Evolutionary conservation across 768 basidiomycete species (phyloP).

Genomic region (Gymnopilus junonius): DNA sequence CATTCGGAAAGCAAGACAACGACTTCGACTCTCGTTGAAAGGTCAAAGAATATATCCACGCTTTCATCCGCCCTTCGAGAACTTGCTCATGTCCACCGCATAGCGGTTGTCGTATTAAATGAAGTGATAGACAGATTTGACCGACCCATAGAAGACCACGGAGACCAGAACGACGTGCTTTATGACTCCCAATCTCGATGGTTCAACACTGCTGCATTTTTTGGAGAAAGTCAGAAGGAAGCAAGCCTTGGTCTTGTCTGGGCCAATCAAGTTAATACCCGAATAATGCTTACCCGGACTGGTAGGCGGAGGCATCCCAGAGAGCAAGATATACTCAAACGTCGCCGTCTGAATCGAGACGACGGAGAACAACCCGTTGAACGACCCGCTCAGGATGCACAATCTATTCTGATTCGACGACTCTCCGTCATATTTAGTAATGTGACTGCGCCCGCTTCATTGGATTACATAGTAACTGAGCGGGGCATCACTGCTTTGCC

Average conservation of each 20-base stretch:
- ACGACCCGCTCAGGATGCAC: conserved; percentile 35
- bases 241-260: conserved; percentile 88
- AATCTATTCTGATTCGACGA: conserved; percentile 64
- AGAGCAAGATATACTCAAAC: conserved; percentile 33
- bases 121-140: conserved; percentile 86
- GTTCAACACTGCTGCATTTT: conserved; percentile 70
- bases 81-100: conserved; percentile 62
- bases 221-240: conserved; percentile 70
- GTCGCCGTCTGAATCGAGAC: conserved; percentile 22
- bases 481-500: conserved; percentile 51
- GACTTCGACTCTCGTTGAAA: conserved; percentile 66
- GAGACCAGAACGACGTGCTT: conserved; percentile 42
- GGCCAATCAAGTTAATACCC: conserved; percentile 90
- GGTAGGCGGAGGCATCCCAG: conserved; percentile 63
- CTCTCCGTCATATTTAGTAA: conserved; percentile 82
- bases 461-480: conserved; percentile 77
- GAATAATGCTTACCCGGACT: conserved; percentile 84
- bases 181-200: conserved; percentile 78
- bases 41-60: conserved; percentile 70
- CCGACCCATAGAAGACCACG: conserved; percentile 26
- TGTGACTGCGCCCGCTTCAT: conserved; percentile 53
- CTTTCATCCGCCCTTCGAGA: conserved; percentile 74
- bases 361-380: not conserved
- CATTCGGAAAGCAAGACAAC: conserved; percentile 64
- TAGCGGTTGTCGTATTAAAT: conserved; percentile 87